Evolutionary conservation across 1,139 yeast genomes (phyloP), one percentile per base, ranked within the genome.

Genomic region (Casaregolazyma suthepensis): DNA sequence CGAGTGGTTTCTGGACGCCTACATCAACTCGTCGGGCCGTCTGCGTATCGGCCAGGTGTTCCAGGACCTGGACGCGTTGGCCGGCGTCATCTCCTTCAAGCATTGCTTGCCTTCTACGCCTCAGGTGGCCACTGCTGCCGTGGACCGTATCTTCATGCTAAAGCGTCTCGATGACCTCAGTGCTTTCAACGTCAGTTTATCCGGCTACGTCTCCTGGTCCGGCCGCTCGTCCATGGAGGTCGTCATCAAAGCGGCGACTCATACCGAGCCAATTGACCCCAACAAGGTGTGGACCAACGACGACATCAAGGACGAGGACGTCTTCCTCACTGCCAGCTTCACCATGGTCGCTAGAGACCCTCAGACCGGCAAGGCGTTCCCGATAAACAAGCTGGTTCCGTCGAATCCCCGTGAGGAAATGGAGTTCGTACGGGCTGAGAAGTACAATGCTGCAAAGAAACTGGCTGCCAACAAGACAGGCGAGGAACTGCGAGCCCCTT

Each of bases 271-370:
- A 46, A 75, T 79, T 44, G 62, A 58, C 23, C 55, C 61, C 9
- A 59, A 60, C 13, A 58, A 58, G 19, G 59, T 59, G n/a, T 55
- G 67, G 61, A 61, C 71, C 57, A 73, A 75, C 59, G 63, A 68
- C 53, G 72, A 74, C 62, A 67, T 75, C 50, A 69, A 69, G 9
- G 78, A 78, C 49, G 75, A 73, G 53, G 81, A 79, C 56, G 78
- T 80, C 40, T 86, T 90, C 68, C 72, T 90, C 62, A 82, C 90
- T 37, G 96, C 97, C 13, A 87, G 87, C 66, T 91, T 91, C 75
- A 91, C 98, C 0, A 90, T 91, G 72, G 98, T 90, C 42, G 97
- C 97, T 17, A 80, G 97, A 68, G 87, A 91, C 68, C 97, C 97
- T 12, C 80, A 81, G 52, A 89, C 96, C 22, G 94, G 87, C 69